Conservation (phyloP, 1,284 basidiomycete genomes). For the Ustilago loliicola region DNA sequence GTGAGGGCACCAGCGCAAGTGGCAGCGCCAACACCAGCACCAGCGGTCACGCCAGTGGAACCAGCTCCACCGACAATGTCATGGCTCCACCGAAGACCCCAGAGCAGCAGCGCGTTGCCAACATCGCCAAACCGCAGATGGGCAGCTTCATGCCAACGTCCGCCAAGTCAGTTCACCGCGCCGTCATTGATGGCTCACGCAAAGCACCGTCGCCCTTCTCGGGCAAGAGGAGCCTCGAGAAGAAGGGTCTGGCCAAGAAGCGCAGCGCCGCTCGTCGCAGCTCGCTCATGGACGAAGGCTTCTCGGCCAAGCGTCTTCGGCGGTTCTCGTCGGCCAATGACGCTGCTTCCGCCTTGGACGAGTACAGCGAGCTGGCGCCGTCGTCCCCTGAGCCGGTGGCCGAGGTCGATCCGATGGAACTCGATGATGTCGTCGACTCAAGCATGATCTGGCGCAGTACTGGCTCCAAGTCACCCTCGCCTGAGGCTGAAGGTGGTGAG, state of each 20-base stretch:
- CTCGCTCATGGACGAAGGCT: slow-evolving; percentile 41
- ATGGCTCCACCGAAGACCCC: slow-evolving; percentile 44
- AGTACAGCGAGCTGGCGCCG: slow-evolving; percentile 51
- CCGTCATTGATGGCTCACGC: slow-evolving; percentile 67
- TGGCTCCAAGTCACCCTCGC: slow-evolving; percentile 51
- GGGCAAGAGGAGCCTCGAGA: slow-evolving; percentile 52
- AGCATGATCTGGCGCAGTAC: slow-evolving; percentile 60
- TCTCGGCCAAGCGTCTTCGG: slow-evolving; percentile 57
- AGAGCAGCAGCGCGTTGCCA: slow-evolving; percentile 38
- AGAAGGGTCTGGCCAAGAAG: slow-evolving; percentile 57
- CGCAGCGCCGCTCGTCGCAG: slow-evolving; percentile 45
- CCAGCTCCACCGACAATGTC: slow-evolving; percentile 9
- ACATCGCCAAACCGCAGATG: slow-evolving; percentile 59
- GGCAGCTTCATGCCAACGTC: slow-evolving; percentile 65
- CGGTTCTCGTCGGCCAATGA: slow-evolving; percentile 54
- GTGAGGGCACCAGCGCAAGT: slow-evolving; percentile 4
- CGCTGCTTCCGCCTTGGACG: slow-evolving; percentile 44
- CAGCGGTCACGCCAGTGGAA: slow-evolving; percentile 22
- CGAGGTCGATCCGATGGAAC: slow-evolving; percentile 61
- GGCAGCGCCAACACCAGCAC: slow-evolving; percentile 23
- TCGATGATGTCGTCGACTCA: slow-evolving; percentile 67
- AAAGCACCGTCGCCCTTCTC: slow-evolving; percentile 68
- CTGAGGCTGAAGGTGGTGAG: slow-evolving; percentile 26
- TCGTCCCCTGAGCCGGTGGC: slow-evolving; percentile 57
- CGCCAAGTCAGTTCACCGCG: slow-evolving; percentile 66